A percentile compares a stretch with the other conserved stretches of the same genome.
These are phyloP conservation scores for Afroboletus lepidellus DNA, from an alignment of 1,284 basidiomycete species.

Conservation along the genomic window DNA sequence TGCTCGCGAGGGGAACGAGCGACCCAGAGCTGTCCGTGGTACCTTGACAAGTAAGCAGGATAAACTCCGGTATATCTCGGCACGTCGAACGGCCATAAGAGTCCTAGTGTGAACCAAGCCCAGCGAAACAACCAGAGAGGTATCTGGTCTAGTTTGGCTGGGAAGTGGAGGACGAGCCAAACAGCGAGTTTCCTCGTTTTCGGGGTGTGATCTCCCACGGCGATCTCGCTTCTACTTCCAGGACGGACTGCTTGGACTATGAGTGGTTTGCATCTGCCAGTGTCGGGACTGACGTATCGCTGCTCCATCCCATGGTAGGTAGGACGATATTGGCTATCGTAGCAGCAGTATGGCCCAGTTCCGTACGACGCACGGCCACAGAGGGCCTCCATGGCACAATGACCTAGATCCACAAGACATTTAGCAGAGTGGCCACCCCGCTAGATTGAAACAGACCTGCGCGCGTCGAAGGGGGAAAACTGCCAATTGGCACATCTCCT, in stretches of 20 bases:
- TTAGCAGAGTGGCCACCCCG: too few species aligned
- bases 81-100: constrained; percentile 16
- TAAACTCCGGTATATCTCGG: constrained; percentile 13
- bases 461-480: too few species aligned
- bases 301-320: constrained; percentile 14
- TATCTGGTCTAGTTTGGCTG: neutral
- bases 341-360: constrained; percentile 9
- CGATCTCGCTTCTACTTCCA: constrained; percentile 1
- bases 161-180: constrained; percentile 15
- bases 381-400: neutral
- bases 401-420: neutral
- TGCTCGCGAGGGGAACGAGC: constrained; percentile 26
- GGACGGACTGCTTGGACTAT: constrained; percentile 24
- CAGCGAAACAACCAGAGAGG: constrained; percentile 19
- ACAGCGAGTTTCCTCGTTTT: constrained; percentile 16
- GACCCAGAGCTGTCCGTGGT: constrained; percentile 26
- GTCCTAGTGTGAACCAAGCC: constrained; percentile 19
- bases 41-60: constrained; percentile 19
- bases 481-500: too few species aligned
- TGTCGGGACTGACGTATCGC: constrained; percentile 24
- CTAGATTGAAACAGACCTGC: too few species aligned
- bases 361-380: neutral
- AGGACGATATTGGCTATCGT: constrained; percentile 20
- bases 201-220: neutral
- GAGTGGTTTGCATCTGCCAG: constrained; percentile 25